phyloP scores from a whole-genome alignment of 805 yeast genomes.

The Kazachstania psychrophila region DNA sequence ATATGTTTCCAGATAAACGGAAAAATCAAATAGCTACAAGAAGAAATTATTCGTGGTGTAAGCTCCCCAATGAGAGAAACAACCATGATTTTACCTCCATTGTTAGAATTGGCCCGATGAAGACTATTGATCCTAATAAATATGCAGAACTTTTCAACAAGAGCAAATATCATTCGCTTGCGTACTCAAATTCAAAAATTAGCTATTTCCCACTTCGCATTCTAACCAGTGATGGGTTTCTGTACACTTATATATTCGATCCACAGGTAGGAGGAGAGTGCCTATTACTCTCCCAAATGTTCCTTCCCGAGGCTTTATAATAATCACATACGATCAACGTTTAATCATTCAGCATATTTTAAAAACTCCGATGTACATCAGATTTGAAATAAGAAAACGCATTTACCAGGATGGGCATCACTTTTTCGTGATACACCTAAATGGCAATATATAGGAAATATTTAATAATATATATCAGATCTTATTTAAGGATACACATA shows the following conservation, averaged over 20 bases:
- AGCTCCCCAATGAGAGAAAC: slow-evolving; percentile 48
- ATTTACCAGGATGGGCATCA: too few relatives aligned
- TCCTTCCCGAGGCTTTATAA: slow-evolving; percentile 16
- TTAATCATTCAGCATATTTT: too few relatives aligned
- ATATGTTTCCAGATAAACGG: slow-evolving; percentile 61
- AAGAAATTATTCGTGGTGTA: slow-evolving; percentile 81
- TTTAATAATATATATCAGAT: too few relatives aligned
- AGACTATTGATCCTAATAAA: too few relatives aligned
- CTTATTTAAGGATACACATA: too few relatives aligned
- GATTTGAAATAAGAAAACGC: too few relatives aligned
- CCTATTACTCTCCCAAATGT: slow-evolving; percentile 59
- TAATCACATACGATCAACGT: too few relatives aligned
- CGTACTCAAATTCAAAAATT: neutral
- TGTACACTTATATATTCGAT: slow-evolving; percentile 59
- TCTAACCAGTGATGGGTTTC: slow-evolving; percentile 42
- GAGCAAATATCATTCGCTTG: neutral
- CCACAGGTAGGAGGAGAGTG: slow-evolving; percentile 91
- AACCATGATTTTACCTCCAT: neutral
- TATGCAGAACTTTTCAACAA: neutral
- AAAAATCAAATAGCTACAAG: slow-evolving; percentile 78
- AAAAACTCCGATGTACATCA: too few relatives aligned
- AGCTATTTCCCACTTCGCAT: neutral
- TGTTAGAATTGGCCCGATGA: neutral
- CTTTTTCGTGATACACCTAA: too few relatives aligned
- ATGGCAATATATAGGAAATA: too few relatives aligned